Percentiles rank a stretch among this genome's conserved stretches.
Conservation (phyloP, 768 basidiomycete species). For the Cubamyces sp. region DNA sequence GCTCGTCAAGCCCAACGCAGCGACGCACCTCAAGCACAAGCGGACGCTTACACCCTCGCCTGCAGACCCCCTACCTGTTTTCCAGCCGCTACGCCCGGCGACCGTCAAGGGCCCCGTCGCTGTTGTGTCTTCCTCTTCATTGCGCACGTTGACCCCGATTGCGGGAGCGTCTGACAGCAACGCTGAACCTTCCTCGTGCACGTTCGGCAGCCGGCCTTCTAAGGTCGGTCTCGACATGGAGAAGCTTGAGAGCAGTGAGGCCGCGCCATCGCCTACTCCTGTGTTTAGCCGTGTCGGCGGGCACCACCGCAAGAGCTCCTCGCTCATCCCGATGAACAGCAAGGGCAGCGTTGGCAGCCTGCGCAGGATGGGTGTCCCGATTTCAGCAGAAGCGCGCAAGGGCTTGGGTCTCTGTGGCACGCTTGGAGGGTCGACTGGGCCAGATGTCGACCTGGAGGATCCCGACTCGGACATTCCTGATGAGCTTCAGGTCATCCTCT, state of each 20-base stretch:
- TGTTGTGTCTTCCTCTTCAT: conserved; percentile 28
- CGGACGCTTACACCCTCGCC: conserved; percentile 62
- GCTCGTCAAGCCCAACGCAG: conserved; percentile 29
- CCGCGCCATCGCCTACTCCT: conserved; percentile 36
- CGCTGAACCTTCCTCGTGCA: conserved; percentile 45
- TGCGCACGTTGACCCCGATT: conserved; percentile 34
- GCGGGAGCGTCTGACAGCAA: conserved; percentile 30
- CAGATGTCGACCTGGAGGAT: conserved; percentile 56
- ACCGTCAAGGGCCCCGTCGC: conserved; percentile 33
- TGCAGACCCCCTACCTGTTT: conserved; percentile 60
- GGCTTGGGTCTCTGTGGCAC: conserved; percentile 69
- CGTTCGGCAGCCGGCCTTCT: conserved; percentile 42
- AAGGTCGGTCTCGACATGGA: conserved; percentile 32
- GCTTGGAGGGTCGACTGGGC: conserved; percentile 58
- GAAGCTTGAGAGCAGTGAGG: conserved; percentile 26
- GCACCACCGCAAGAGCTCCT: conserved; percentile 33
- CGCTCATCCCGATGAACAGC: conserved; percentile 26
- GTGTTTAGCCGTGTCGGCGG: conserved; percentile 38
- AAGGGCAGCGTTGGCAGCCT: conserved; percentile 28
- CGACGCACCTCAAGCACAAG: conserved; percentile 46
- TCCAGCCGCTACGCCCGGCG: conserved; percentile 61
- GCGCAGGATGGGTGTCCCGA: conserved; percentile 38
- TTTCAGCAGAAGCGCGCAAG: conserved; percentile 55
- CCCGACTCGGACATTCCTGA: conserved; percentile 83
- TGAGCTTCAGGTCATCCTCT: conserved; percentile 69